Evolutionary conservation across 306 rosid genomes (phyloP).

Genomic region (Dryas alaskensis): DNA sequence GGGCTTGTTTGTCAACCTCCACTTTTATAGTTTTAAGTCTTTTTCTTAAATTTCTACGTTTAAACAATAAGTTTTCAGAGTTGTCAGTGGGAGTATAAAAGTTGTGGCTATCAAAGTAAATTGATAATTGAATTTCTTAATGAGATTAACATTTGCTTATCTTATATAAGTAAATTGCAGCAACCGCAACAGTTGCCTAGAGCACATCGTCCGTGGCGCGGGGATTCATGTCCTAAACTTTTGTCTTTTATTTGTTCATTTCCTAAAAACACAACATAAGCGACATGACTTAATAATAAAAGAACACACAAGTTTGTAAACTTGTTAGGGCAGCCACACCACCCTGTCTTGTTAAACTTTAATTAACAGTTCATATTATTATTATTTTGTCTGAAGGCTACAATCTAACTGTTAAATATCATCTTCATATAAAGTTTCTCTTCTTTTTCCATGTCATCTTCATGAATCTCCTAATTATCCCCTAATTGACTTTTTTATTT

Average conservation of each 20-base stretch:
- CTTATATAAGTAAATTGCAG: neutral
- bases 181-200: neutral
- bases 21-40: neutral
- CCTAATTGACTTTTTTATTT: too few species aligned
- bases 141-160: neutral
- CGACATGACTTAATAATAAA: neutral
- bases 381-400: too few species aligned
- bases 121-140: neutral
- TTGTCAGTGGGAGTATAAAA: too few species aligned
- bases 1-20: slow-evolving; percentile 26
- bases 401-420: too few species aligned
- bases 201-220: slow-evolving; percentile 16
- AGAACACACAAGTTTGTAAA: neutral
- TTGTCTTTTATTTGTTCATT: neutral
- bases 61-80: too few species aligned
- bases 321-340: neutral
- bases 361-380: too few species aligned
- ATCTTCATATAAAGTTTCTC: too few species aligned
- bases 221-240: slow-evolving; percentile 10
- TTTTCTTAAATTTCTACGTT: neutral
- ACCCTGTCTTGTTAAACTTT: neutral
- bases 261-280: neutral
- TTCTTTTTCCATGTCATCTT: too few species aligned
- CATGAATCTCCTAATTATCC: too few species aligned
- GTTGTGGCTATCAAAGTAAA: neutral